These are phyloP conservation scores for Cyberlindnera maclurae DNA, from an alignment of 805 yeast genomes.

Conservation along the genomic window DNA sequence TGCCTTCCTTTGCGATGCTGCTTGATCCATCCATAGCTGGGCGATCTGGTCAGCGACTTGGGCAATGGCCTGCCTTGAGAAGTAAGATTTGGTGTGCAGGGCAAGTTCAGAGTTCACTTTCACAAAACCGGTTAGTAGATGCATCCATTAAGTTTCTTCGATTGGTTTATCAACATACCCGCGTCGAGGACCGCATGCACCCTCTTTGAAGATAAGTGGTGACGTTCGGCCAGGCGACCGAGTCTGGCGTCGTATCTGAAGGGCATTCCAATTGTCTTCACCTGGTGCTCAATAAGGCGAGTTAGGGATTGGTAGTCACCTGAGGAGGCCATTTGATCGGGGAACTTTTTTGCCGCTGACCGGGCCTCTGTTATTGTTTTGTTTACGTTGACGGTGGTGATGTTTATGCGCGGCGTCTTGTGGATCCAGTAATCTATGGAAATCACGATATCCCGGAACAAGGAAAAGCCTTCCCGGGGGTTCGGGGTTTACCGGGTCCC, in stretches of 20 bases:
- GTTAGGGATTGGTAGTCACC: conserved; percentile 7
- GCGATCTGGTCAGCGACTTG: conserved; percentile 18
- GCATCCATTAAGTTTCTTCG: too few species aligned
- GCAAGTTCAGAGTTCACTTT: conserved; percentile 13
- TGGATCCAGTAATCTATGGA: too few species aligned
- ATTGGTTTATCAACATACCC: conserved; percentile 3
- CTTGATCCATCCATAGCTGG: conserved; percentile 10
- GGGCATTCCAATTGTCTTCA: conserved; percentile 6
- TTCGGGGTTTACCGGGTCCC: too few species aligned
- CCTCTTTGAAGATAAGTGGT: conserved; percentile 4
- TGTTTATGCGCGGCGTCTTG: too few species aligned
- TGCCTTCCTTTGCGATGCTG: conserved; percentile 1
- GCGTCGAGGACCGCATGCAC: conserved; percentile 1
- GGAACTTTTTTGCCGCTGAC: too few species aligned
- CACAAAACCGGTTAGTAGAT: too few species aligned
- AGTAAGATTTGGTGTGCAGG: conserved; percentile 7
- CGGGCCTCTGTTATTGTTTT: too few species aligned
- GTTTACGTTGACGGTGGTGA: too few species aligned
- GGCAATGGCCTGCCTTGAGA: conserved; percentile 18
- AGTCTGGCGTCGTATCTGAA: conserved; percentile 4
- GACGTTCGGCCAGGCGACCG: conserved; percentile 2
- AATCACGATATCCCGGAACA: too few species aligned
- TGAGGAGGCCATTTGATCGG: not conserved
- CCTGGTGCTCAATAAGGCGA: conserved; percentile 12
- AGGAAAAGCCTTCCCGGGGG: too few species aligned